Evolutionary conservation across 371 early-diverging fungal species (phyloP), one percentile per base, ranked within the genome.

Genomic region (Mortierella sp.): DNA sequence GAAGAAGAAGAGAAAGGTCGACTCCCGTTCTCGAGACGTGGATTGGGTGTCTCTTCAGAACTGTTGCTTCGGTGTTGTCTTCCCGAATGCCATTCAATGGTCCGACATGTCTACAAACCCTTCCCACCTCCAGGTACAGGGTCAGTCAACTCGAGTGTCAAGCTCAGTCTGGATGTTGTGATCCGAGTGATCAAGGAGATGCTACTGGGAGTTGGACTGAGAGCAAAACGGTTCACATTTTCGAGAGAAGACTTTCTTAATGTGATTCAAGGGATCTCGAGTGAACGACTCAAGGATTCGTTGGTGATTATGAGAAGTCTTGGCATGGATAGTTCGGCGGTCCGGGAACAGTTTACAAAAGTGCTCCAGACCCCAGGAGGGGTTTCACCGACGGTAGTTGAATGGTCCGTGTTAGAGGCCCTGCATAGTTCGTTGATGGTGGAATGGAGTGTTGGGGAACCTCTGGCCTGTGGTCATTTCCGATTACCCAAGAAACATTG

Each of bases 21-120:
- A 9, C 37, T 37, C 3, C 37, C 37, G 9, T 37, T 37, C 9
- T 37, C 37, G 37, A 37, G 37, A 37, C 37, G 37, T 37, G 37
- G 4, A 1, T 30, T 46, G 23, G 67, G 68, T 6, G 43, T 71
- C 26, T 75, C 76, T 14, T 46, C 67, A 4, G 9, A 60, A 15
- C 23, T 64, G 21, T 25, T 76, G 1, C 28, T 76, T 15, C 72
- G 64, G 58, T 76, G 77, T 26, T 72, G 77, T 57, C 18, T 76
- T 2, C 77, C 77, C 0, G 60, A 52, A 30, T 72, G 68, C n/a
- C 68, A 76, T 37, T 67, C 77, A 11, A 76, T 76, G 72, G 57
- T 76, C 14, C 72, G 72, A 7, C 68, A 76, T 56, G 23, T 72
- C 15, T 64, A 63, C 50, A 57, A 56, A 15, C 0, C 25, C 1